Percentiles rank a stretch among this genome's conserved stretches.
These are phyloP conservation scores for Microcyclosporella mali DNA, from an alignment of 2,329 filamentous ascomycete genomes.

Conservation along the genomic window DNA sequence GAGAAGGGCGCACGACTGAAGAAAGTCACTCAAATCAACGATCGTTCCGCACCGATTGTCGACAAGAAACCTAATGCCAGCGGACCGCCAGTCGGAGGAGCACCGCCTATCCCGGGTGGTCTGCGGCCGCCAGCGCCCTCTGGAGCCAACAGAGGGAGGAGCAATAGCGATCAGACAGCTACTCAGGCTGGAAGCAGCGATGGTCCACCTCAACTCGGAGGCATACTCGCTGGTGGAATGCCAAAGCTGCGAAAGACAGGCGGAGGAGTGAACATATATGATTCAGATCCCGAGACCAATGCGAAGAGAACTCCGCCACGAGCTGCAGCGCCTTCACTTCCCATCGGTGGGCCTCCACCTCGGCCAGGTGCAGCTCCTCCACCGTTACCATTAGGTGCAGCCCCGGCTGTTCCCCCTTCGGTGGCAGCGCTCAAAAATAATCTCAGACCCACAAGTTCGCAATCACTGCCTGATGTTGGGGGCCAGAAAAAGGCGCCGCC, in stretches of 20 bases:
- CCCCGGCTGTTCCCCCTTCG: constrained; percentile 36
- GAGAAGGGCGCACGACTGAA: constrained; percentile 71
- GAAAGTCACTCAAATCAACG: constrained; percentile 78
- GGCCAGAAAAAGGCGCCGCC: constrained; percentile 60
- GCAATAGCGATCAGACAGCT: constrained; percentile 66
- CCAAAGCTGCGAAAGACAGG: constrained; percentile 80
- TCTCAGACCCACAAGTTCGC: constrained; percentile 54
- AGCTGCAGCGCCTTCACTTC: constrained; percentile 33
- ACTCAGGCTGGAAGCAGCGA: constrained; percentile 47
- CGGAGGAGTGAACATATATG: constrained; percentile 58
- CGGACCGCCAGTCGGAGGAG: constrained; percentile 62
- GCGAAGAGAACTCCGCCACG: constrained; percentile 46
- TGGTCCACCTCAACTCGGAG: constrained; percentile 71
- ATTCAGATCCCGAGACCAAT: constrained; percentile 67
- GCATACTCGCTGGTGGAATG: constrained; percentile 89
- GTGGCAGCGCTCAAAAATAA: constrained; percentile 45
- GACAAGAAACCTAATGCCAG: constrained; percentile 46
- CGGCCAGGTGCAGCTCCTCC: constrained; percentile 44
- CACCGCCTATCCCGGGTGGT: constrained; percentile 73
- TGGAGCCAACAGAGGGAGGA: constrained; percentile 60
- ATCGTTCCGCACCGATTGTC: constrained; percentile 76
- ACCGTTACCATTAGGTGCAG: constrained; percentile 48
- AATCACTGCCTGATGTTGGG: constrained; percentile 49
- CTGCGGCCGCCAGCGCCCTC: constrained; percentile 61
- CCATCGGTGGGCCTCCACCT: constrained; percentile 29